Evolutionary conservation across 2,329 filamentous ascomycete genomes (phyloP).

Genomic region (Sporothrix sp.): DNA sequence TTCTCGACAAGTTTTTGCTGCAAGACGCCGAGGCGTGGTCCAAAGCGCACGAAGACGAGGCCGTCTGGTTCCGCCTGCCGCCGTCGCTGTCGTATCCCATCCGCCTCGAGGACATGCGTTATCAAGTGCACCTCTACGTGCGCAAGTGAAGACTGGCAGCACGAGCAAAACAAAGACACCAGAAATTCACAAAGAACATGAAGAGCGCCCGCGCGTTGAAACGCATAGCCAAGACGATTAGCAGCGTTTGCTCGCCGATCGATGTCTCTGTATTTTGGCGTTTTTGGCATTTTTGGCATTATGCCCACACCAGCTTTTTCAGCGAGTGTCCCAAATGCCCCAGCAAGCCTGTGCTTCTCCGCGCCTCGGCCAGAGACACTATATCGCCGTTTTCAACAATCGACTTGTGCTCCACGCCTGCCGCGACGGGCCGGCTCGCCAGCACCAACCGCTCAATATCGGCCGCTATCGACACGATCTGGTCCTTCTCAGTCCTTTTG

Average conservation of each 20-base stretch:
- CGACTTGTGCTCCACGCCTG: constrained; percentile 31
- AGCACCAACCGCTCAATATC: constrained; percentile 65
- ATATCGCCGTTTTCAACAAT: constrained; percentile 57
- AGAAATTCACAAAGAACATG: not conserved
- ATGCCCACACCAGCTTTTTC: constrained; percentile 86
- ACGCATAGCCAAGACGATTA: no score
- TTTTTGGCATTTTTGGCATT: no score
- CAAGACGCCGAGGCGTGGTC: constrained; percentile 51
- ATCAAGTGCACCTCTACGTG: constrained; percentile 78
- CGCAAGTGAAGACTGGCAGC: constrained; percentile 12
- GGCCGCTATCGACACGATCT: constrained; percentile 56
- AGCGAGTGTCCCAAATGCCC: constrained; percentile 83
- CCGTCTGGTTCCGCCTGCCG: constrained; percentile 72
- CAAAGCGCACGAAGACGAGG: constrained; percentile 65
- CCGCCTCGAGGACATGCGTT: constrained; percentile 86
- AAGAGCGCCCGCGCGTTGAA: no score
- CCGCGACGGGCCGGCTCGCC: constrained; percentile 33
- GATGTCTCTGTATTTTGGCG: no score
- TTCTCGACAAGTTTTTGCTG: constrained; percentile 71
- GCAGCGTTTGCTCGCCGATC: not conserved
- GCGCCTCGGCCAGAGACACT: constrained; percentile 76
- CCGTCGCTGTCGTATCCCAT: constrained; percentile 67
- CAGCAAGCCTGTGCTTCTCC: constrained; percentile 72
- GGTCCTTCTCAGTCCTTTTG: constrained; percentile 43
- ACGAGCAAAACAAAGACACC: not conserved